phyloP scores from a whole-genome alignment of 257 asterid genomes.

The Anisodus tanguticus region DNA sequence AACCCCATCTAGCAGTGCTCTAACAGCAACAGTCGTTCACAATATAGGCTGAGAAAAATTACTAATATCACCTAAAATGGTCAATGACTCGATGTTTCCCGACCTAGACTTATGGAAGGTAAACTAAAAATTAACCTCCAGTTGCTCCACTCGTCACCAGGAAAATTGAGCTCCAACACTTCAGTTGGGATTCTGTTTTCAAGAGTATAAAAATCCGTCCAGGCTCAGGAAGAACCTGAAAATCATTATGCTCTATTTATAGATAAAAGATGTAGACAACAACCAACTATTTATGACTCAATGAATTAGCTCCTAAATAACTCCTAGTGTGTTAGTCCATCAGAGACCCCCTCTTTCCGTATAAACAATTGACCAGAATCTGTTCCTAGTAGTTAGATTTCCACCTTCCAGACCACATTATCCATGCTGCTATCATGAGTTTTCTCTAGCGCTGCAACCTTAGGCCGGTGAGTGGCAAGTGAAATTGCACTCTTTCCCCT shows the following conservation, averaged over 20 bases:
- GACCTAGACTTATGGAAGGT: conserved; percentile 47
- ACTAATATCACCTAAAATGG: conserved; percentile 32
- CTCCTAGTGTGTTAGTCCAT: conserved; percentile 60
- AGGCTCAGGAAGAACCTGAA: conserved; percentile 35
- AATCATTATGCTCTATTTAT: conserved; percentile 45
- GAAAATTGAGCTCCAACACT: conserved; percentile 75
- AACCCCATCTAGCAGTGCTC: conserved; percentile 47
- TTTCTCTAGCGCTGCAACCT: conserved; percentile 72
- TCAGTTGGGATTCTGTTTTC: conserved; percentile 53
- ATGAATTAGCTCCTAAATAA: conserved; percentile 42
- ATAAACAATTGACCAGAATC: conserved; percentile 53
- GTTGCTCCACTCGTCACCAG: conserved; percentile 46
- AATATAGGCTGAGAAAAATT: conserved; percentile 38
- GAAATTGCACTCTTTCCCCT: conserved; percentile 51
- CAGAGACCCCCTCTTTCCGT: conserved; percentile 53
- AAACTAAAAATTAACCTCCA: conserved; percentile 53
- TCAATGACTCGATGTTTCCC: conserved; percentile 50
- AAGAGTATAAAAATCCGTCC: conserved; percentile 37
- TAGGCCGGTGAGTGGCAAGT: conserved; percentile 51
- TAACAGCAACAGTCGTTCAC: conserved; percentile 45
- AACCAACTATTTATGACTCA: conserved; percentile 34
- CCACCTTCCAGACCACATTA: conserved; percentile 66
- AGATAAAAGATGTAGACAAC: conserved; percentile 35
- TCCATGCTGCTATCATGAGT: conserved; percentile 48
- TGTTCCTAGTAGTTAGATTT: conserved; percentile 56